These are phyloP conservation scores for Trapa bicornis DNA, from an alignment of 345 rosid genomes.

Conservation along the genomic window DNA sequence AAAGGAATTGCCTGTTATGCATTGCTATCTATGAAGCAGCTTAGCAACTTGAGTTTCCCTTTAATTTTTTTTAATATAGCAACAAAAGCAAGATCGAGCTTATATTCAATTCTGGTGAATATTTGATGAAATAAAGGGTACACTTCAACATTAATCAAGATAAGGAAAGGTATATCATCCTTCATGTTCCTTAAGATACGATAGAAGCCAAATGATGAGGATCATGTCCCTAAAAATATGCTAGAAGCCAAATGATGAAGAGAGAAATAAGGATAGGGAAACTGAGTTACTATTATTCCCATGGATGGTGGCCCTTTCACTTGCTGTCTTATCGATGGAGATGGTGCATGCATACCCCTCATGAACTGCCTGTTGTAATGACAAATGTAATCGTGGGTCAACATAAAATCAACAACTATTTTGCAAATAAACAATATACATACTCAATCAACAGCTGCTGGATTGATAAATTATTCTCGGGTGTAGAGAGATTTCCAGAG, in stretches of 20 bases:
- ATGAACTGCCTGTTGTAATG: background rate
- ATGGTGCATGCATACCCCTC: background rate
- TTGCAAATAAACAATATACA: background rate
- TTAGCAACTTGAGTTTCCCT: background rate
- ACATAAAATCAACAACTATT: background rate
- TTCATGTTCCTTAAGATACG: background rate
- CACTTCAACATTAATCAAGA: background rate
- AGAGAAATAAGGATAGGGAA: background rate
- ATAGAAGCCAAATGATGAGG: no score
- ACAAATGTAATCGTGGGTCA: background rate
- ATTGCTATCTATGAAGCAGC: background rate
- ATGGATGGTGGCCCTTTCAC: background rate
- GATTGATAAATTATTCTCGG: background rate
- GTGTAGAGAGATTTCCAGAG: conserved; percentile 17
- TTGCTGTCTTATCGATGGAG: background rate
- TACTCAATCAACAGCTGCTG: background rate
- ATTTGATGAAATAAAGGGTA: background rate
- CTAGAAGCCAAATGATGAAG: background rate
- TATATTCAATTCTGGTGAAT: background rate
- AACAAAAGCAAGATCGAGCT: background rate
- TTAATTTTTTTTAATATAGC: background rate
- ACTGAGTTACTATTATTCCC: background rate
- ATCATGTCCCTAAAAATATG: background rate
- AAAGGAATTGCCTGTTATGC: background rate
- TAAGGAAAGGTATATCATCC: background rate